A percentile compares a stretch with the other conserved stretches of the same genome.
Evolutionary conservation across 805 yeast genomes (phyloP).

Genomic region (Ogataea naganishii): DNA sequence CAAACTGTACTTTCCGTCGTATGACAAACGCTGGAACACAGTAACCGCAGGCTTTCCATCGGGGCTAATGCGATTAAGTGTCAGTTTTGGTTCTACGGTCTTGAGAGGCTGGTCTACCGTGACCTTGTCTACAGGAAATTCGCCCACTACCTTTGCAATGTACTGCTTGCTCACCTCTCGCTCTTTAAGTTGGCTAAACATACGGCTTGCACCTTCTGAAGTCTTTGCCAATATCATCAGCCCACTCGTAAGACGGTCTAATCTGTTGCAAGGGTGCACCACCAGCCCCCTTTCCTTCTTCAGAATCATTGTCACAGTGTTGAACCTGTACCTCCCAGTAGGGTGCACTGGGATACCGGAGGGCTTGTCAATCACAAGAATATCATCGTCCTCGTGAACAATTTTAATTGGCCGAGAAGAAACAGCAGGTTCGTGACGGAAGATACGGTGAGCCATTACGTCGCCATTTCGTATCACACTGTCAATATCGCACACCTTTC

Average conservation of each 20-base stretch:
- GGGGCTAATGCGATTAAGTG: conserved; percentile 50
- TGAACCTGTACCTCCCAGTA: conserved; percentile 73
- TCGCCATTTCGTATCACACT: conserved; percentile 75
- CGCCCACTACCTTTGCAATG: conserved; percentile 81
- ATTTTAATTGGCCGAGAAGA: conserved; percentile 49
- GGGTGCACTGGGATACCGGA: conserved; percentile 96
- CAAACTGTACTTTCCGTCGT: conserved; percentile 55
- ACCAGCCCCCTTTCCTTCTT: conserved; percentile 57
- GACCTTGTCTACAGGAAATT: conserved; percentile 57
- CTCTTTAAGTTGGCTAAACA: conserved; percentile 65
- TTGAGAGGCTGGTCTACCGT: conserved; percentile 58
- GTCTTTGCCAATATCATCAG: conserved; percentile 84
- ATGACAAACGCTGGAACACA: conserved; percentile 55
- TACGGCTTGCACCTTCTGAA: conserved; percentile 65
- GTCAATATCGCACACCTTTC: conserved; percentile 51
- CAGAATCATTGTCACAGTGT: conserved; percentile 68
- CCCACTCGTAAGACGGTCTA: conserved; percentile 90
- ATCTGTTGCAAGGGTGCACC: conserved; percentile 80
- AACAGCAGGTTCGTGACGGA: conserved; percentile 89
- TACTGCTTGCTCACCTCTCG: conserved; percentile 75
- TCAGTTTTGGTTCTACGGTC: conserved; percentile 68
- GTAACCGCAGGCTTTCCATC: conserved; percentile 73
- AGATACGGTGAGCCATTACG: conserved; percentile 66
- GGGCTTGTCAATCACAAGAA: conserved; percentile 86
- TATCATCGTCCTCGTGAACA: conserved; percentile 64